Base-by-base conservation (phyloP, 2,329 filamentous ascomycete species). In the Botrytis medusae region DNA sequence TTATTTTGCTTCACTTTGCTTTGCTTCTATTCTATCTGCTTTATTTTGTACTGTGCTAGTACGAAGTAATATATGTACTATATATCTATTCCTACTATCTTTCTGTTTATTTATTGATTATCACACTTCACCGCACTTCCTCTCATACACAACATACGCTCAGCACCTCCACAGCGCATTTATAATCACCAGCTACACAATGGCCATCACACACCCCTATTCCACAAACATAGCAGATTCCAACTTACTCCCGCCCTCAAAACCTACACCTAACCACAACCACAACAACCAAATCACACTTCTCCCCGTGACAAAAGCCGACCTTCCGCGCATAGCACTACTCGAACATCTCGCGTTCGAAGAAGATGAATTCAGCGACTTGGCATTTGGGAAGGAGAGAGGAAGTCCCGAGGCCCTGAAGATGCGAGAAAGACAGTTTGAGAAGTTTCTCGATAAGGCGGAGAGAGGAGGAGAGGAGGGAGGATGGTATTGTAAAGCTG, bases 401-500 rank as follows among this genome's bases (percentile, higher is more conserved):
- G 69, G 51, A 1, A 59, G 54, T 7, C 20, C 54, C 1, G 71
- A 73, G 8, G 69, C 67, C 6, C 44, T 75, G 20, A 29, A 20
- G 22, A 46, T 62, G 16, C 42, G 75, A 1, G 71, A 64, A 1
- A 42, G 20, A 34, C 71, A 72, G 7, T 34, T 74, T 32, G 69
- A 25, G n/a, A 51, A 44, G n/a, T 25, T 71, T 25, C 29, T 37
- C 18, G 34, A 25, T 1, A 40, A 8, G 10, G 69, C 12, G 9
- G 42, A 46, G 32, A 14, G 6, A 1, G 51, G 34, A 7, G 22
- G 37, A 22, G 25, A 29, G 42, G 40, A 25, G 54, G 65, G 32
- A 32, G 37, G 37, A 5, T 71, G 64, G 64, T 77, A 68, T 75
- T 51, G 74, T 6, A 77, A 76, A 42, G 78, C 75, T 40, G 74